These are phyloP conservation scores for Fusarium haematococcum DNA, from an alignment of 2,329 filamentous ascomycete species.

Conservation along the genomic window DNA sequence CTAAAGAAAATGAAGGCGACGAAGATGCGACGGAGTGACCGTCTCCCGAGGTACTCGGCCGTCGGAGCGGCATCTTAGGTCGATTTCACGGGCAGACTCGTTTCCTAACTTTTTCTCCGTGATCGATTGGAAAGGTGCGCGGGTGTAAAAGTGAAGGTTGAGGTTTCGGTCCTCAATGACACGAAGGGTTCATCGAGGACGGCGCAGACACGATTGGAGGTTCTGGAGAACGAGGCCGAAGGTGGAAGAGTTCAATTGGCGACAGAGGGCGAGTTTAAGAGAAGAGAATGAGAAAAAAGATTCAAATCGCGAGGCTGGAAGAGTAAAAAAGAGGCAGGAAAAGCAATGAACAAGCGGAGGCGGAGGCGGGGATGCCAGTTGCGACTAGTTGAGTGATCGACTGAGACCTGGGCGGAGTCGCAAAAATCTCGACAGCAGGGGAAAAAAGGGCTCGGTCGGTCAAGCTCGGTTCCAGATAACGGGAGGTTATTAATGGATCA, in stretches of 20 bases:
- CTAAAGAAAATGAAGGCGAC: constrained; percentile 38
- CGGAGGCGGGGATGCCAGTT: constrained; percentile 31
- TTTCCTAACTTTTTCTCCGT: constrained; percentile 2
- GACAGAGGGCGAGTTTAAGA: constrained; percentile 9
- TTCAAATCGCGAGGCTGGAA: constrained; percentile 22
- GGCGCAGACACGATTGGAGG: constrained; percentile 8
- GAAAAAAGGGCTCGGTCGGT: constrained; percentile 16
- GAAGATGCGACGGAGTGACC: constrained; percentile 38
- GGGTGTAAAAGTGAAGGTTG: constrained; percentile 6
- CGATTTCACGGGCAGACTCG: constrained; percentile 11
- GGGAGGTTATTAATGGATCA: constrained; percentile 30
- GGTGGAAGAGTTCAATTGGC: constrained; percentile 9
- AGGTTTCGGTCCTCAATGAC: constrained; percentile 29
- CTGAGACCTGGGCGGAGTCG: constrained; percentile 31
- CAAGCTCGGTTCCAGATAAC: constrained; percentile 18
- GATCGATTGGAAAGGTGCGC: constrained; percentile 1
- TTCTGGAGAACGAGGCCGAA: not conserved
- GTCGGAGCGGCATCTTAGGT: constrained; percentile 43
- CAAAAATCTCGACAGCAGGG: constrained; percentile 21
- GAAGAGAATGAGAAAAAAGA: constrained; percentile 17
- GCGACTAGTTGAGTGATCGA: constrained; percentile 31
- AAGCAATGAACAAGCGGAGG: constrained; percentile 24
- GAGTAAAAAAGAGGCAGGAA: constrained; percentile 14
- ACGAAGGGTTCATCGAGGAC: constrained; percentile 34
- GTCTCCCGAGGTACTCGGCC: constrained; percentile 42